Conservation (phyloP, 768 basidiomycete species). For the Gloeopeniophorella convolvens region DNA sequence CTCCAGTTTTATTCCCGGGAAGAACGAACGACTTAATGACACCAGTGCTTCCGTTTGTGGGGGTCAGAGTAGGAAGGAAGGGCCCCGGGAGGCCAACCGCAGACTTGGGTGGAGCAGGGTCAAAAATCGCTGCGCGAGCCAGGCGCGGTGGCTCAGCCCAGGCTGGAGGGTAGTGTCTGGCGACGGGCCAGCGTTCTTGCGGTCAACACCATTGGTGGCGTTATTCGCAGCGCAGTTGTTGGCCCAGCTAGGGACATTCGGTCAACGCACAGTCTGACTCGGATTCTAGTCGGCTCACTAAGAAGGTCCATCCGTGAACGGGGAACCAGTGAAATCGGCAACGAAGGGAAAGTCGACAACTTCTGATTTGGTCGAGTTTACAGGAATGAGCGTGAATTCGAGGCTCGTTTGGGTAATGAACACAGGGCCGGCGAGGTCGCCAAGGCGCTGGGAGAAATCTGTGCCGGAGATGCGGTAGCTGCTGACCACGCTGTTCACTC, state of each 20-base stretch:
- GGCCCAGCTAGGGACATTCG: conserved; percentile 39
- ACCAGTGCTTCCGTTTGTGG: conserved; percentile 40
- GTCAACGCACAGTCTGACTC: background rate
- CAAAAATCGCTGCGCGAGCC: conserved; percentile 12
- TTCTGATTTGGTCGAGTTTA: conserved; percentile 41
- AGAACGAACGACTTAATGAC: conserved; percentile 52
- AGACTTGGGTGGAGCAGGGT: conserved; percentile 19
- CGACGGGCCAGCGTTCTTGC: conserved; percentile 19
- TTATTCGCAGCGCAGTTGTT: conserved; percentile 49
- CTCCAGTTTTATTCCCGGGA: conserved; percentile 51
- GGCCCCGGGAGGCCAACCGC: conserved; percentile 41
- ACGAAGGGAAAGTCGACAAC: conserved; percentile 48
- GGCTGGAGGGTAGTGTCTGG: background rate
- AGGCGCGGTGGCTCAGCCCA: conserved; percentile 35
- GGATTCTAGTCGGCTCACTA: conserved; percentile 36
- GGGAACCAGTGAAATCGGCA: conserved; percentile 37
- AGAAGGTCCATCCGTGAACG: conserved; percentile 45
- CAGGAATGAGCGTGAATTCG: conserved; percentile 41
- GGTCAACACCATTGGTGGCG: conserved; percentile 46
- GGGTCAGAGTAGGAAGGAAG: conserved; percentile 42
- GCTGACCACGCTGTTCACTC: conserved; percentile 56
- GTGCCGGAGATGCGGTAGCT: conserved; percentile 41
- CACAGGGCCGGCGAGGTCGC: conserved; percentile 46
- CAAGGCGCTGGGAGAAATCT: conserved; percentile 52
- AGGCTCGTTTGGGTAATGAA: conserved; percentile 42